Base-by-base conservation (phyloP, 2,329 filamentous ascomycete genomes). In the Fusarium ramigenum region DNA sequence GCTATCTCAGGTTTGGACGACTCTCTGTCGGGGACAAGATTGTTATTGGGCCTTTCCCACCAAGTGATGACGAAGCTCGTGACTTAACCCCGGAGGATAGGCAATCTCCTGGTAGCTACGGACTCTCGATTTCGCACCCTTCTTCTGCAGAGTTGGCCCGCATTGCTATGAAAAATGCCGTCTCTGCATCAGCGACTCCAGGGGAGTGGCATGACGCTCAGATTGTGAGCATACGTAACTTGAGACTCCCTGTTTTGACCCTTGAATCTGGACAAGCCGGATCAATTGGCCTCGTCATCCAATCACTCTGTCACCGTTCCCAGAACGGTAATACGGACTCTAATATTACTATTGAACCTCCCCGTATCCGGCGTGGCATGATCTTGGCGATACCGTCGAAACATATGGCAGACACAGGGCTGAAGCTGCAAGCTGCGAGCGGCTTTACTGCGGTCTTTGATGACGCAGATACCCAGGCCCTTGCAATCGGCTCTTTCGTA, bases 201-300 rank as follows among this genome's bases (percentile, higher is more conserved):
- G 89, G 87, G 21, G 92, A 94, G 81, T 98, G 96, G 96, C 91
- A 93, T 70, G 87, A 87, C 30, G 94, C 96, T 10, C 91, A 89
- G 47, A 90, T 98, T 60, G 91, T 93, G 49, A 98, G 95, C 76
- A 91, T 98, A 47, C 92, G 96, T 28, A 97, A 97, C 75, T 85
- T 99, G 14, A 90, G 96, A 9, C 85, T 98, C 7, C 94, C 96
- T 0, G 95, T 98, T 1, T 90, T 90, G 52, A 90, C 88, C 1
- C 87, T 98, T 12, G 87, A 91, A 57, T 87, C 91, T 21, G 94
- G 94, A 15, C 96, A 99, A 82, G 95, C 96, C 10, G 96, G 96
- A 2, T 98, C 95, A 0, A 88, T 99, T 60, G 96, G 95, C 0
- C 85, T 98, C 57, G 87, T 92, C 6, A 87, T 92, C n/a, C 84